A percentile compares a stretch with the other conserved stretches of the same genome.
phyloP scores from a whole-genome alignment of 495 filamentous ascomycete species.

The Penicillium lividum region DNA sequence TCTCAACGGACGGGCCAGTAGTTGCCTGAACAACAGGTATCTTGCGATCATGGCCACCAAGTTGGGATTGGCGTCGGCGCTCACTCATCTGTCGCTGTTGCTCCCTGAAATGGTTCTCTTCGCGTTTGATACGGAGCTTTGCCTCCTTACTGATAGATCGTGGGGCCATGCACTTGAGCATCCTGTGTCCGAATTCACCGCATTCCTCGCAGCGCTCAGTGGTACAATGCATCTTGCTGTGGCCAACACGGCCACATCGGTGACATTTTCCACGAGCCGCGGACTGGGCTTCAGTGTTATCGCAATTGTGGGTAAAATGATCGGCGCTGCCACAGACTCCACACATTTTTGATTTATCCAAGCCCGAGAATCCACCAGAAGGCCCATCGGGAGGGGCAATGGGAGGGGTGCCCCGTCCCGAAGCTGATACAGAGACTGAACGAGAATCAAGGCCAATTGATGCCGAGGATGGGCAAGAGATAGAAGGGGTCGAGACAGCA shows the following conservation, averaged over 20 bases:
- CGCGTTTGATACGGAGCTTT: conserved; percentile 30
- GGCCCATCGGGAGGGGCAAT: conserved; percentile 34
- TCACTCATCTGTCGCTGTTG: conserved; percentile 36
- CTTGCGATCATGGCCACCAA: conserved; percentile 48
- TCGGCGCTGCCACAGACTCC: conserved; percentile 48
- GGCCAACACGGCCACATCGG: conserved; percentile 46
- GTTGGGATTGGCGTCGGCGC: conserved; percentile 42
- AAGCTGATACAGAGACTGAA: conserved; percentile 27
- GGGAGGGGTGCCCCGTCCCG: conserved; percentile 30
- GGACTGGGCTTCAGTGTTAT: conserved; percentile 45
- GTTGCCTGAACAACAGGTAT: conserved; percentile 46
- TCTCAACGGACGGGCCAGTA: conserved; percentile 11
- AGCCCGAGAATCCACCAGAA: conserved; percentile 47
- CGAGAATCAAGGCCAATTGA: conserved; percentile 29
- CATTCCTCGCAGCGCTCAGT: conserved; percentile 48
- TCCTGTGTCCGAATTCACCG: conserved; percentile 46
- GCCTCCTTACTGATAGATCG: conserved; percentile 38
- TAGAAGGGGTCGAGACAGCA: conserved; percentile 14
- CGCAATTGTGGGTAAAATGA: conserved; percentile 51
- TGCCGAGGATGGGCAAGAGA: conserved; percentile 30
- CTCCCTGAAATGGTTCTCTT: conserved; percentile 36
- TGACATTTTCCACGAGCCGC: conserved; percentile 40
- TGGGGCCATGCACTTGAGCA: conserved; percentile 34
- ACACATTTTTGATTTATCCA: conserved; percentile 47
- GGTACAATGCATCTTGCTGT: conserved; percentile 39